These are phyloP conservation scores for Chamaenerion angustifolium DNA, from an alignment of 345 rosid genomes.

Conservation along the genomic window DNA sequence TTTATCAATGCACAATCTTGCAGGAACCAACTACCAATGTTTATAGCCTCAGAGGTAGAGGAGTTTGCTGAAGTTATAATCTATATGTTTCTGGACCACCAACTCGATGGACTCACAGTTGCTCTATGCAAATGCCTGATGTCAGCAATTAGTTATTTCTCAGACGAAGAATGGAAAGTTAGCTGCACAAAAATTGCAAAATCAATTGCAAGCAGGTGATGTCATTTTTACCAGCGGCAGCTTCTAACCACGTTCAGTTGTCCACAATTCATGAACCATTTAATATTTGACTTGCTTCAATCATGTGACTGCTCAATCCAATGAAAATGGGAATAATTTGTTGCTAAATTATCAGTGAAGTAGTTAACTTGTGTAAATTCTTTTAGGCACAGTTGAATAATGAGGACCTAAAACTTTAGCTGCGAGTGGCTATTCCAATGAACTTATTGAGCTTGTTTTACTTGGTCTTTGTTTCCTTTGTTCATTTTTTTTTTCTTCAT, in stretches of 20 bases:
- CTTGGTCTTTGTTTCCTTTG: slow-evolving; percentile 3
- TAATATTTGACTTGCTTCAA: too few species aligned
- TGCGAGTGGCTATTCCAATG: too few species aligned
- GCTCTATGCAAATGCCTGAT: slow-evolving; percentile 34
- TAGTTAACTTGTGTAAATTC: too few species aligned
- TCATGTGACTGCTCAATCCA: too few species aligned
- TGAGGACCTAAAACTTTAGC: too few species aligned
- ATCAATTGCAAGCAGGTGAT: slow-evolving; percentile 58
- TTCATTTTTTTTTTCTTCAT: too few species aligned
- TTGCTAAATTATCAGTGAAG: too few species aligned
- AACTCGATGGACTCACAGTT: slow-evolving; percentile 44
- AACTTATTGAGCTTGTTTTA: neutral
- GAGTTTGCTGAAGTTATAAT: slow-evolving; percentile 36
- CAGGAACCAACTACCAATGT: slow-evolving; percentile 37
- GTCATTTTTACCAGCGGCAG: neutral
- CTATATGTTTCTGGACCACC: slow-evolving; percentile 44
- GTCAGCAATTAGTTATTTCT: slow-evolving; percentile 41
- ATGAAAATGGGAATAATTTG: too few species aligned
- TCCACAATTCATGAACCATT: too few species aligned
- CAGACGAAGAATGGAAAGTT: slow-evolving; percentile 62
- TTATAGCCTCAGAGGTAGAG: slow-evolving; percentile 46
- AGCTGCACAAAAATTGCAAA: slow-evolving; percentile 49
- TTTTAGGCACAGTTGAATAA: too few species aligned
- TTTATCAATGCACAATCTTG: neutral
- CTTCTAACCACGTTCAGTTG: too few species aligned